Conservation (phyloP, 805 yeast genomes). For the Kockiozyma suomiensis region DNA sequence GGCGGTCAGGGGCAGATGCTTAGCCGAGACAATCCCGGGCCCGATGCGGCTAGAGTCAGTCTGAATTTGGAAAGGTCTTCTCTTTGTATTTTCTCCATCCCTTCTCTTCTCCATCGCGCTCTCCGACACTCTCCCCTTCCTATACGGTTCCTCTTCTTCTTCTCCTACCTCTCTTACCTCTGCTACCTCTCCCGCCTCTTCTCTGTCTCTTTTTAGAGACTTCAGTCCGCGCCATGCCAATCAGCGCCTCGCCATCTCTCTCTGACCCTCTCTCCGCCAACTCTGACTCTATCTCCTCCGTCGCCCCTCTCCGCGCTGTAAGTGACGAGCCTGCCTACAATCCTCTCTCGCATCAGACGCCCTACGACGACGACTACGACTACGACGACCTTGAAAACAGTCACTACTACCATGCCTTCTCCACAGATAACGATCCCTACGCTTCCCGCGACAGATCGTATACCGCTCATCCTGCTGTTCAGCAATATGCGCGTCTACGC, state of each 20-base stretch:
- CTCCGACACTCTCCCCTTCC: background rate
- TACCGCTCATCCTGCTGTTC: constrained; percentile 1
- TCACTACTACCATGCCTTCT: background rate
- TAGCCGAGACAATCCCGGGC: too few relatives aligned
- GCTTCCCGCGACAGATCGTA: constrained; percentile 5
- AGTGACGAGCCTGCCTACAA: background rate
- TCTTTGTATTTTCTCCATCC: too few relatives aligned
- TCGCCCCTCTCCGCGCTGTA: constrained; percentile 7
- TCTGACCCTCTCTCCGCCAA: background rate
- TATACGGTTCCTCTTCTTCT: background rate
- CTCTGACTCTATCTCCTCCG: constrained; percentile 2
- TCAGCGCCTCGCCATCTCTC: constrained; percentile 1
- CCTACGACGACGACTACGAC: background rate
- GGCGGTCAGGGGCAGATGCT: too few relatives aligned
- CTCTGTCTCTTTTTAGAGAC: too few relatives aligned
- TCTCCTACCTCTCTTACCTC: too few relatives aligned
- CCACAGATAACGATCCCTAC: constrained; percentile 2
- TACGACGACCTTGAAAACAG: background rate
- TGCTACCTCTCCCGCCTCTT: background rate
- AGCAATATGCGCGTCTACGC: background rate
- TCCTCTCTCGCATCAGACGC: background rate
- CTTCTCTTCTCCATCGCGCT: too few relatives aligned
- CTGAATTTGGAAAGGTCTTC: too few relatives aligned
- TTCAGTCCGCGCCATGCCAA: background rate
- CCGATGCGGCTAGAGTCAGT: too few relatives aligned